Conservation (phyloP, 441 rosid species). For the Populus hybrid region DNA sequence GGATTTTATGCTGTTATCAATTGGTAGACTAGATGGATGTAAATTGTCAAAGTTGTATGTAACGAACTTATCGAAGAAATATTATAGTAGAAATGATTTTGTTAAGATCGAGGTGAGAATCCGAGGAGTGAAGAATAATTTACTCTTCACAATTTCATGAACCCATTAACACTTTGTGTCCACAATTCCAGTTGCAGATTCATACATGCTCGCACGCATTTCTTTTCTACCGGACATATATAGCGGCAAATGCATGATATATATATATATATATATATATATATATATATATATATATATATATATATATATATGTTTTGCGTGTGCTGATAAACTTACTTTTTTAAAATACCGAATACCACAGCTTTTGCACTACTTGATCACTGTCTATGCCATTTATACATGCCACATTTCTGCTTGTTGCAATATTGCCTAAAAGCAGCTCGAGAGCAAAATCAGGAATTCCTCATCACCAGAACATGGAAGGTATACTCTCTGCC, state of each 20-base stretch:
- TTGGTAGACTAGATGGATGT: constrained; percentile 1
- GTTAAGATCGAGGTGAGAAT: neutral
- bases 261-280: no score
- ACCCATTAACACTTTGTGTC: neutral
- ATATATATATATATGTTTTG: no score
- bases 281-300: no score
- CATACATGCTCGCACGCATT: neutral
- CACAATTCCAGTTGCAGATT: neutral
- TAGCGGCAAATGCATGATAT: neutral
- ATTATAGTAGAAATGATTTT: neutral
- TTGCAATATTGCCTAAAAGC: constrained; percentile 1
- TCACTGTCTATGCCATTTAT: neutral
- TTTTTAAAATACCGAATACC: no score
- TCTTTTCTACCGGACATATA: neutral
- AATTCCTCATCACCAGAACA: neutral
- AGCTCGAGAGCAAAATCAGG: neutral
- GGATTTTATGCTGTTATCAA: neutral
- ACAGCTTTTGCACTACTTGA: no score
- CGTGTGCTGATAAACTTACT: no score
- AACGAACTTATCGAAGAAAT: constrained; percentile 1
- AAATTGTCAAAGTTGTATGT: neutral
- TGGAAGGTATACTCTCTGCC: constrained; percentile 19
- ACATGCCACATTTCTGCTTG: neutral
- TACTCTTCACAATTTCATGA: neutral
- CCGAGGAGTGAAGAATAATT: neutral